Evolutionary conservation across 345 rosid genomes (phyloP).

Genomic region (Dovyalis caffra): DNA sequence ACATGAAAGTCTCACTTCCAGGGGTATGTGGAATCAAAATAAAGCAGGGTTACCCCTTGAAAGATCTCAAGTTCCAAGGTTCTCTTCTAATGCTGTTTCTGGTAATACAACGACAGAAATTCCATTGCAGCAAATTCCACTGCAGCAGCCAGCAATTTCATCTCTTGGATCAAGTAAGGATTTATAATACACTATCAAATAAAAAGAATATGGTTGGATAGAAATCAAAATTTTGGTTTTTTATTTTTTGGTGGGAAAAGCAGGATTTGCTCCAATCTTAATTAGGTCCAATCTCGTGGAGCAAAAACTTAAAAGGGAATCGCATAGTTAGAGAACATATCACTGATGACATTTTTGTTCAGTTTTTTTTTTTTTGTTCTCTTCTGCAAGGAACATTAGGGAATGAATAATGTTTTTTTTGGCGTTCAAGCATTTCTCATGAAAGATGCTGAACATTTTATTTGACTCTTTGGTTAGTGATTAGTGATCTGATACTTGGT

Average conservation of each 20-base stretch:
- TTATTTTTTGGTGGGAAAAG: background rate
- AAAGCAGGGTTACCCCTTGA: conserved; percentile 42
- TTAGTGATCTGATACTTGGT: conserved; percentile 11
- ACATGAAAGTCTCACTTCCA: conserved; percentile 40
- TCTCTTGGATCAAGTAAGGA: conserved; percentile 42
- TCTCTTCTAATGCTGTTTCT: conserved; percentile 41
- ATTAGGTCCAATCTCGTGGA: background rate
- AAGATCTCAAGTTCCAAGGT: conserved; percentile 50
- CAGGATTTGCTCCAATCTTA: background rate
- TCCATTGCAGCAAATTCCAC: conserved; percentile 35
- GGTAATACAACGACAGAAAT: conserved; percentile 35
- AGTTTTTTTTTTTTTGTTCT: background rate
- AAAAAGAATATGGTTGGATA: conserved; percentile 1
- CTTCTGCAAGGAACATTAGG: background rate
- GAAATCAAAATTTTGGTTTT: background rate
- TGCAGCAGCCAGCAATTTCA: conserved; percentile 38
- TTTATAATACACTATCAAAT: background rate
- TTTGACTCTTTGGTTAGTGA: background rate
- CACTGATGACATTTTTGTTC: background rate
- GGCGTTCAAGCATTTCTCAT: background rate
- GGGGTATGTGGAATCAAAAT: conserved; percentile 46
- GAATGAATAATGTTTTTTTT: background rate
- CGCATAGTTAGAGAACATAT: background rate
- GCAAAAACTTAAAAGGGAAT: background rate
- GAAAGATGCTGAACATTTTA: background rate